A percentile compares a stretch with the other conserved stretches of the same genome.
These are phyloP conservation scores for Rhodotorula mucilaginosa DNA, from an alignment of 1,284 basidiomycete genomes.

Conservation along the genomic window DNA sequence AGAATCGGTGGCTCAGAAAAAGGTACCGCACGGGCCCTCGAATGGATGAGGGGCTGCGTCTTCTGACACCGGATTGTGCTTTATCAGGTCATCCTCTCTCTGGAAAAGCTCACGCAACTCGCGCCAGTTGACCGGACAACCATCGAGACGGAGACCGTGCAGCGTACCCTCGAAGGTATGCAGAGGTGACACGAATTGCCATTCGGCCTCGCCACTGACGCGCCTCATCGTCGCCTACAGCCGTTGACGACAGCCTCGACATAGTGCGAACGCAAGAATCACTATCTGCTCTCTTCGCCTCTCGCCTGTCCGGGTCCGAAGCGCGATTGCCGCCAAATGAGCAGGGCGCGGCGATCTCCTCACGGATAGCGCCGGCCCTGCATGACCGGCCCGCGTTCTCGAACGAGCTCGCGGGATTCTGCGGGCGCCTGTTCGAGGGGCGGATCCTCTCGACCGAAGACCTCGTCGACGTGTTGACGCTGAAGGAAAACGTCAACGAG, in stretches of 20 bases:
- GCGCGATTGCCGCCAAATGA: conserved; percentile 52
- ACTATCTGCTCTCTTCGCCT: conserved; percentile 44
- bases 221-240: background rate
- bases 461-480: conserved; percentile 56
- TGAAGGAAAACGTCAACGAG: conserved; percentile 53
- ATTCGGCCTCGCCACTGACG: conserved; percentile 29
- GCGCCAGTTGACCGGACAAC: conserved; percentile 60
- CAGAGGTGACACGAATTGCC: background rate
- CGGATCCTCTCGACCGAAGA: conserved; percentile 52
- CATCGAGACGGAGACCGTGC: conserved; percentile 40
- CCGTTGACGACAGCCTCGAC: conserved; percentile 56
- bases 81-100: conserved; percentile 76
- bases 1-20: conserved; percentile 60
- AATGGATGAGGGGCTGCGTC: no score
- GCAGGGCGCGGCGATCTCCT: conserved; percentile 23
- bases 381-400: conserved; percentile 21
- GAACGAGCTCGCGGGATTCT: conserved; percentile 39
- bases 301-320: conserved; percentile 31
- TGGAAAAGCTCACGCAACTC: conserved; percentile 82
- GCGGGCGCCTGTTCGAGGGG: conserved; percentile 47
- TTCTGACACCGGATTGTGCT: background rate
- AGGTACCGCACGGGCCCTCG: conserved; percentile 55
- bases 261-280: conserved; percentile 57
- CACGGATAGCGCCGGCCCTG: conserved; percentile 23
- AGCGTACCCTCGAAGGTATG: conserved; percentile 47